Base-by-base conservation (phyloP, 2,329 filamentous ascomycete genomes). In the Aspergillus cejpii region DNA sequence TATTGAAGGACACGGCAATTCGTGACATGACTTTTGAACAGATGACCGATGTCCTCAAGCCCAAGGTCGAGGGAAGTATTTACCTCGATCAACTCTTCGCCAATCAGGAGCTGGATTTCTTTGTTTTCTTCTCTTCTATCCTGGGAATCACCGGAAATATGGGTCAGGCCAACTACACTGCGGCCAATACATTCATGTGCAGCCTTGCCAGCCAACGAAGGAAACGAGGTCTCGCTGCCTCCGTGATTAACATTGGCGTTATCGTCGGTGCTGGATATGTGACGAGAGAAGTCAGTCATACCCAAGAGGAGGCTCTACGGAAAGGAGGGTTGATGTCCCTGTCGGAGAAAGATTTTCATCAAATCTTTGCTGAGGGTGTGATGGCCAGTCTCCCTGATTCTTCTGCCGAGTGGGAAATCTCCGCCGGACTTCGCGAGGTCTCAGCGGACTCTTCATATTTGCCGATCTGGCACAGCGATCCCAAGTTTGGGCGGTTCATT, bases 141-240 rank as follows among this genome's bases (percentile, higher is more conserved):
- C 45, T 57, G 2, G 45, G 44, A 7, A 37, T 64, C 2, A 31
- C 58, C 0, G 60, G 59, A 14, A 56, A 61, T 5, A 34, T 23
- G 11, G 67, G 63, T 0, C 74, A 78, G 50, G 50, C 63, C 2
- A 73, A 69, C 49, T 78, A 78, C 46, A 55, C 60, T 0, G 69
- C 71, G 0, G 73, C 68, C 2, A 75, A 75, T 49, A 48, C 50
- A 2, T 78, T 65, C 57, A 68, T 76, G 63, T 52, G 50, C 6
- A 51, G 51, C 1, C 52, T 78, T 0, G 68, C 64, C 0, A 37
- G 49, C 0, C 58, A 70, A 12, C 56, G 74, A 3, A 47, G 66
- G 0, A 51, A 49, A 1, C 61, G 67, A 3, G 72, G 72, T 0
- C 47, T 72, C 0, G 59, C 64, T 3, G 73, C 50, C 1, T 68